A percentile compares a stretch with the other conserved stretches of the same genome.
These are phyloP conservation scores for Fennellomyces sp. DNA, from an alignment of 371 early-diverging fungal species.

Conservation along the genomic window DNA sequence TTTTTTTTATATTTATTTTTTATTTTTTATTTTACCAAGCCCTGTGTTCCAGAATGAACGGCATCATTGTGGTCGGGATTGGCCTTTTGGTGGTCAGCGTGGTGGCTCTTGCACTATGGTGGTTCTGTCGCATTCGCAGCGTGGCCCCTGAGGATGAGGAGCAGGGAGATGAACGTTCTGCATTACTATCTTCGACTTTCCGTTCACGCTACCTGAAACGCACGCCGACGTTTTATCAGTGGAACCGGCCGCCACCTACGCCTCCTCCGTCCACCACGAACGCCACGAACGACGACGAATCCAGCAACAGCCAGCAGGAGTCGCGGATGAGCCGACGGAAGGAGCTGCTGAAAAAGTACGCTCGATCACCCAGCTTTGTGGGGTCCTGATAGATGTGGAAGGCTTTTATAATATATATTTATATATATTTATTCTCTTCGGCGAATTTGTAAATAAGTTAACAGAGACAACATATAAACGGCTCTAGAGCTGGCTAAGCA, in stretches of 20 bases:
- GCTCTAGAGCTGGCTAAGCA: not conserved
- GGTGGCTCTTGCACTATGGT: too few species aligned
- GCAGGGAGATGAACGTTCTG: constrained; percentile 10
- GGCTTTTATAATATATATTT: not conserved
- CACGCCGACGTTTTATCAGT: constrained; percentile 21
- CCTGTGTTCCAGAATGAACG: too few species aligned
- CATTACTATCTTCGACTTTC: not conserved
- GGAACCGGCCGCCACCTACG: constrained; percentile 17
- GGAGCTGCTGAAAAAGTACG: constrained; percentile 20
- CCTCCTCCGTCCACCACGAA: constrained; percentile 6
- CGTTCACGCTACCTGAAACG: constrained; percentile 11
- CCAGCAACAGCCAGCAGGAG: not conserved
- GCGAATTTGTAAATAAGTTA: too few species aligned
- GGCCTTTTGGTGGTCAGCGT: too few species aligned
- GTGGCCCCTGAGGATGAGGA: too few species aligned
- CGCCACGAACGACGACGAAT: not conserved
- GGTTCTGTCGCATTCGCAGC: too few species aligned
- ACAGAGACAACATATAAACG: too few species aligned
- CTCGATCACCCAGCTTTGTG: not conserved
- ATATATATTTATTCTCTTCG: not conserved
- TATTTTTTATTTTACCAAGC: too few species aligned
- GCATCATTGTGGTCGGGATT: too few species aligned
- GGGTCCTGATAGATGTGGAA: not conserved
- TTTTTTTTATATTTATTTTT: too few species aligned
- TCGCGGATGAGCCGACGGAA: constrained; percentile 16